Conservation (phyloP, 139 green algal species). For the Closterium sp. region DNA sequence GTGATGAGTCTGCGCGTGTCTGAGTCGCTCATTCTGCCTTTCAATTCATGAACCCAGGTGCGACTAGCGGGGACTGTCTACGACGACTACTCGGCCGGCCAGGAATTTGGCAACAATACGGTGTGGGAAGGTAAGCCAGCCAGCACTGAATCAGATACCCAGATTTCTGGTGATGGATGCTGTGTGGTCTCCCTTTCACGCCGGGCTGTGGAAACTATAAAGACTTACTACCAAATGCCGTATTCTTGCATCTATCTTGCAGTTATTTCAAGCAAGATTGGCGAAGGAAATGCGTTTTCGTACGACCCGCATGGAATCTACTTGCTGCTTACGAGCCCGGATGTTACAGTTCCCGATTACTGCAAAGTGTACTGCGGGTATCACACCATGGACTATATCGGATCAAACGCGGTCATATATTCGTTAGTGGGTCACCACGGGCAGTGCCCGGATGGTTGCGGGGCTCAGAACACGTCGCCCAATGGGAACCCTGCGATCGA, state of each 20-base stretch:
- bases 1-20: too few relatives aligned
- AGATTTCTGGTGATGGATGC: too few relatives aligned
- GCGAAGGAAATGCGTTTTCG: background rate
- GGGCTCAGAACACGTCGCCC: background rate
- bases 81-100: background rate
- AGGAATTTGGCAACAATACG: background rate
- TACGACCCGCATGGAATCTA: background rate
- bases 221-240: too few relatives aligned
- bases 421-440: background rate
- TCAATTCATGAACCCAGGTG: background rate
- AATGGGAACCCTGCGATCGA: background rate
- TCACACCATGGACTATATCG: background rate
- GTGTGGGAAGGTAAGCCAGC: background rate
- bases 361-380: background rate
- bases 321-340: background rate
- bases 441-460: background rate
- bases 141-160: too few relatives aligned
- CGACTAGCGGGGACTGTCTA: background rate
- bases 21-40: too few relatives aligned
- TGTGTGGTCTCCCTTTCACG: too few relatives aligned
- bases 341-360: background rate
- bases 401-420: background rate
- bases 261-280: background rate
- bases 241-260: too few relatives aligned
- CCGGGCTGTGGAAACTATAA: too few relatives aligned